phyloP scores from a whole-genome alignment of 1,284 basidiomycete species.

The Microbotryum scabiosae region DNA sequence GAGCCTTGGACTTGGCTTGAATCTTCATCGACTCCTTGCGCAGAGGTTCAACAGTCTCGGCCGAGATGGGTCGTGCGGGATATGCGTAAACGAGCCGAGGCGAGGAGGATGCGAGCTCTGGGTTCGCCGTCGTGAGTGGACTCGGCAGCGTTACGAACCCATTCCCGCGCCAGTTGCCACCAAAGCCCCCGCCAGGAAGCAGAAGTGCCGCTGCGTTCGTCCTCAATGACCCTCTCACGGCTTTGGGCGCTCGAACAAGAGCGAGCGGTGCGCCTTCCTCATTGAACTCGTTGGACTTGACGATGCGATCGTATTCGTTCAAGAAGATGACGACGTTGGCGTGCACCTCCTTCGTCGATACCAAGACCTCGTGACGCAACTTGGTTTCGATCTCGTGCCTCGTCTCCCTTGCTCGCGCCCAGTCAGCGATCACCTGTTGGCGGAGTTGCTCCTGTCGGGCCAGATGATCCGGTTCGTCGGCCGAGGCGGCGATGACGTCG shows the following conservation, averaged over 20 bases:
- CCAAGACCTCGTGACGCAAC: conserved; percentile 29
- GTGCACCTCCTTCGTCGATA: conserved; percentile 66
- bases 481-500: conserved; percentile 6
- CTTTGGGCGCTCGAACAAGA: conserved; percentile 16
- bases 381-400: conserved; percentile 29
- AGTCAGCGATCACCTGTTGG: conserved; percentile 9
- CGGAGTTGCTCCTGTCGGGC: conserved; percentile 11
- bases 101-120: neutral
- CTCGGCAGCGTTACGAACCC: conserved; percentile 38
- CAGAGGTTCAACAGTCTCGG: conserved; percentile 7
- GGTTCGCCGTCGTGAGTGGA: neutral
- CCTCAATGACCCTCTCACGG: conserved; percentile 17
- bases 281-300: neutral
- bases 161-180: conserved; percentile 39
- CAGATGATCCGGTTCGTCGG: conserved; percentile 13
- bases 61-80: conserved; percentile 9
- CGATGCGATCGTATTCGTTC: conserved; percentile 54
- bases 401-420: neutral
- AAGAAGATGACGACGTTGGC: conserved; percentile 64
- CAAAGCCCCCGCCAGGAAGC: conserved; percentile 37
- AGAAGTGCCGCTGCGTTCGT: conserved; percentile 32
- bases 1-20: conserved; percentile 1
- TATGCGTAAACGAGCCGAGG: conserved; percentile 15
- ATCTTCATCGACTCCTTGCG: neutral
- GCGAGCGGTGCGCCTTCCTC: neutral